Conservation (phyloP, 495 filamentous ascomycete species). For the Aspergillus funiculosus region DNA sequence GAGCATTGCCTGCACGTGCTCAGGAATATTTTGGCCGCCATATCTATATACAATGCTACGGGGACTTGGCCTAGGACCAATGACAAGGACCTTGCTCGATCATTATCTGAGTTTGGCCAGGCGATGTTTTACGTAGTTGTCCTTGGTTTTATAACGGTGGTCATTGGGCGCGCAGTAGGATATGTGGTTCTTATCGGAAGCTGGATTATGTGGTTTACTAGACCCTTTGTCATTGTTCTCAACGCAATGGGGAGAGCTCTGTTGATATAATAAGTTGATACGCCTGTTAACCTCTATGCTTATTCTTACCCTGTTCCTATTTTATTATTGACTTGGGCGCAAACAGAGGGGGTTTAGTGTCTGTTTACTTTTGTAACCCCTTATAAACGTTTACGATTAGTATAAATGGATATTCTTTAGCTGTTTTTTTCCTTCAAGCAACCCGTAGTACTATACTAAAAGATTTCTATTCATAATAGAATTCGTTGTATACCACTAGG, state of each 20-base stretch:
- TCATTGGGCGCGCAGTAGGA: constrained; percentile 30
- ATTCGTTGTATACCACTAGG: no score
- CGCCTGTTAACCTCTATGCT: no score
- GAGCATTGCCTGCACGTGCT: constrained; percentile 36
- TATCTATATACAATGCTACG: constrained; percentile 32
- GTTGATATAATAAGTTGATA: constrained; percentile 17
- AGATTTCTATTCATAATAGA: no score
- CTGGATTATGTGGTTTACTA: constrained; percentile 42
- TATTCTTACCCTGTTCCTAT: neutral
- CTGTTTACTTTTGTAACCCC: constrained; percentile 2
- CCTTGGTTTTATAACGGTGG: constrained; percentile 30
- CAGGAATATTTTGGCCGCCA: constrained; percentile 21
- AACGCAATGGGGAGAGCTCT: constrained; percentile 28
- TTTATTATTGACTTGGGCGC: neutral
- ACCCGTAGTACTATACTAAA: no score
- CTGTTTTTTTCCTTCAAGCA: no score
- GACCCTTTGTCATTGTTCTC: constrained; percentile 35
- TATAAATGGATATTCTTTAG: neutral
- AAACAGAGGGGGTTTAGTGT: neutral
- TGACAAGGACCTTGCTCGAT: constrained; percentile 28
- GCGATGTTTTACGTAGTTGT: constrained; percentile 34
- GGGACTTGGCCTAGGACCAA: constrained; percentile 32
- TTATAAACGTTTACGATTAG: no score
- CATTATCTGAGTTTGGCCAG: constrained; percentile 32
- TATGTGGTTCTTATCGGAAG: constrained; percentile 35